Conservation (phyloP, 345 rosid species). For the Populus ilicifolia region DNA sequence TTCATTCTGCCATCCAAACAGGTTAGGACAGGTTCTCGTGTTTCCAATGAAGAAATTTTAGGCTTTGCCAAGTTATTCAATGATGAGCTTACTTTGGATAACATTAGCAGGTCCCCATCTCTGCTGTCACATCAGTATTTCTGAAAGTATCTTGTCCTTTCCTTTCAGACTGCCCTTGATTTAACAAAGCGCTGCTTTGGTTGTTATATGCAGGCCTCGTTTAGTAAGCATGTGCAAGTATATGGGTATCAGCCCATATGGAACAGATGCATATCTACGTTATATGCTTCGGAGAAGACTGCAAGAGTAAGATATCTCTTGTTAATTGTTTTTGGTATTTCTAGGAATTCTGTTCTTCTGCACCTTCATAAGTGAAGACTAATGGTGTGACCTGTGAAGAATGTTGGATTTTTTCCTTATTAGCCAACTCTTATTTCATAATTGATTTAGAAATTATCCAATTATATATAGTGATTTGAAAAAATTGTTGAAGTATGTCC, state of each 20-base stretch:
- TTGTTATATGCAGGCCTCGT: slow-evolving; percentile 66
- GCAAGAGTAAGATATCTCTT: slow-evolving; percentile 58
- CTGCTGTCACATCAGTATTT: slow-evolving; percentile 3
- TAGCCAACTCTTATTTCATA: neutral
- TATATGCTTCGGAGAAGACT: slow-evolving; percentile 88
- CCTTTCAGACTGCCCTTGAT: neutral
- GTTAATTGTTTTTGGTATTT: slow-evolving; percentile 1
- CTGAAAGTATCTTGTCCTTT: neutral
- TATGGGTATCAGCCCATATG: slow-evolving; percentile 94
- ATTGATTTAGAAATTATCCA: slow-evolving; percentile 8
- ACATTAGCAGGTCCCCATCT: slow-evolving; percentile 74
- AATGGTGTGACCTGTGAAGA: neutral
- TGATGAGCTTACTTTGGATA: slow-evolving; percentile 93
- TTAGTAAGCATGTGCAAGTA: slow-evolving; percentile 96
- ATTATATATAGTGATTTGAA: neutral
- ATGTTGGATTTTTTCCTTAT: neutral
- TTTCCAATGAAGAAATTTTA: slow-evolving; percentile 91
- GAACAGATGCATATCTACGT: slow-evolving; percentile 93
- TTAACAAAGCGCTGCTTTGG: neutral
- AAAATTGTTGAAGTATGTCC: neutral
- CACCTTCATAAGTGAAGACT: neutral
- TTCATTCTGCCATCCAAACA: slow-evolving; percentile 33
- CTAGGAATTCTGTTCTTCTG: neutral
- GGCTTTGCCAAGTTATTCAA: slow-evolving; percentile 94
- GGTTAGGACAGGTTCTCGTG: slow-evolving; percentile 89